A percentile compares a stretch with the other conserved stretches of the same genome.
phyloP scores from a whole-genome alignment of 129 eudicot species.

The Lactuca sativa region DNA sequence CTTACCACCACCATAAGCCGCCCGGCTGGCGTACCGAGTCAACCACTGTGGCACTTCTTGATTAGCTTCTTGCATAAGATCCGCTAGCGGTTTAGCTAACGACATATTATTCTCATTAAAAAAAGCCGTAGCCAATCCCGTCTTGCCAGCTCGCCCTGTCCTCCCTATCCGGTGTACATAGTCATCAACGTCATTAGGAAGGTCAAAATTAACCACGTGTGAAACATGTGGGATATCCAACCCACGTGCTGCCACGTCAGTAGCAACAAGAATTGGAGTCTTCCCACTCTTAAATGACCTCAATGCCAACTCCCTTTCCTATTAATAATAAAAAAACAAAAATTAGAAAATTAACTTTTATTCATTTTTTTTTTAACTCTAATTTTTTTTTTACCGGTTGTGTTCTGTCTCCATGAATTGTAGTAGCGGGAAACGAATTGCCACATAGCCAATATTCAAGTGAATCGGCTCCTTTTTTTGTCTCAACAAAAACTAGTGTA shows the following conservation, averaged over 20 bases:
- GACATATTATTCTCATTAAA: constrained; percentile 56
- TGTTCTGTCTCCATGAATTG: constrained; percentile 69
- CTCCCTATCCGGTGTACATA: constrained; percentile 88
- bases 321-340: background rate
- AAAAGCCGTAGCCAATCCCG: constrained; percentile 77
- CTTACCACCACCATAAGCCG: constrained; percentile 40
- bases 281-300: constrained; percentile 81
- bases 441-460: constrained; percentile 62
- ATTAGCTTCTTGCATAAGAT: constrained; percentile 52
- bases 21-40: constrained; percentile 37
- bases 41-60: constrained; percentile 45
- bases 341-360: no score
- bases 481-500: constrained; percentile 68
- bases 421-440: constrained; percentile 67
- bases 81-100: constrained; percentile 54
- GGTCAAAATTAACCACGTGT: constrained; percentile 78
- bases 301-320: constrained; percentile 77
- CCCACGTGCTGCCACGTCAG: constrained; percentile 87
- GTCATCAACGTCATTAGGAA: constrained; percentile 81
- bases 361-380: background rate
- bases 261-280: constrained; percentile 77
- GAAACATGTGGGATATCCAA: constrained; percentile 81
- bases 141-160: constrained; percentile 86
- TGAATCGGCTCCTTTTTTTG: constrained; percentile 71
- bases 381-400: constrained; percentile 43